These are phyloP conservation scores for Kwoniella pini DNA, from an alignment of 768 basidiomycete genomes.

Conservation along the genomic window DNA sequence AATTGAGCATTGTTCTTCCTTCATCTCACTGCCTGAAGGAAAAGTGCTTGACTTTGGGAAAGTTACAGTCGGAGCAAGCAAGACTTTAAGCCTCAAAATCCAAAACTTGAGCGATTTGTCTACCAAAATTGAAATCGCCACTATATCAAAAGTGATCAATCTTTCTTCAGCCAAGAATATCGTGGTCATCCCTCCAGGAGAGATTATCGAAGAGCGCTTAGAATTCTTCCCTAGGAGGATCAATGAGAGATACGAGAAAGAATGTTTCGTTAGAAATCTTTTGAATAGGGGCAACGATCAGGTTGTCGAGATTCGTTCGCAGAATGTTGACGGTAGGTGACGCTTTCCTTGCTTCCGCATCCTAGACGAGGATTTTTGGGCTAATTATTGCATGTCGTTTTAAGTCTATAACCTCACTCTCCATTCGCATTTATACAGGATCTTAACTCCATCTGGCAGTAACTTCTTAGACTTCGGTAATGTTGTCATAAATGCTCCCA, in stretches of 20 bases:
- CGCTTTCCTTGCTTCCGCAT: not conserved
- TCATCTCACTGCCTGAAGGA: conserved; percentile 38
- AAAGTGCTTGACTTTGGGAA: conserved; percentile 48
- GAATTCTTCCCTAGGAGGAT: conserved; percentile 54
- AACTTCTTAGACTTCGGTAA: conserved; percentile 53
- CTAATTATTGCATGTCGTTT: too few relatives aligned
- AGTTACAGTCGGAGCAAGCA: conserved; percentile 47
- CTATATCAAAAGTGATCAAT: conserved; percentile 49
- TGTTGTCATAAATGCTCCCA: conserved; percentile 46
- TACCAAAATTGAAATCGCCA: conserved; percentile 49
- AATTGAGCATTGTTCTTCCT: conserved; percentile 45
- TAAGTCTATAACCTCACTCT: conserved; percentile 50
- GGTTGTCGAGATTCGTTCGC: conserved; percentile 42
- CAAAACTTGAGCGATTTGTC: conserved; percentile 42
- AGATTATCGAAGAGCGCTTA: conserved; percentile 45
- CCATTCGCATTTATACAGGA: conserved; percentile 52
- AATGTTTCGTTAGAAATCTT: conserved; percentile 50
- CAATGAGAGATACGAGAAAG: conserved; percentile 52
- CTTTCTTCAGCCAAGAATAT: conserved; percentile 48
- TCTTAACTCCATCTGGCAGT: conserved; percentile 51
- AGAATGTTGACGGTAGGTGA: conserved; percentile 45
- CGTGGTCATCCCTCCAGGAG: conserved; percentile 45
- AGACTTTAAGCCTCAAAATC: conserved; percentile 36
- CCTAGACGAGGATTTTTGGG: not conserved
- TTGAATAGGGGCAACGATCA: conserved; percentile 47